Evolutionary conservation across 768 basidiomycete species (phyloP), one percentile per base, ranked within the genome.

Genomic region (Kwoniella bestiolae): DNA sequence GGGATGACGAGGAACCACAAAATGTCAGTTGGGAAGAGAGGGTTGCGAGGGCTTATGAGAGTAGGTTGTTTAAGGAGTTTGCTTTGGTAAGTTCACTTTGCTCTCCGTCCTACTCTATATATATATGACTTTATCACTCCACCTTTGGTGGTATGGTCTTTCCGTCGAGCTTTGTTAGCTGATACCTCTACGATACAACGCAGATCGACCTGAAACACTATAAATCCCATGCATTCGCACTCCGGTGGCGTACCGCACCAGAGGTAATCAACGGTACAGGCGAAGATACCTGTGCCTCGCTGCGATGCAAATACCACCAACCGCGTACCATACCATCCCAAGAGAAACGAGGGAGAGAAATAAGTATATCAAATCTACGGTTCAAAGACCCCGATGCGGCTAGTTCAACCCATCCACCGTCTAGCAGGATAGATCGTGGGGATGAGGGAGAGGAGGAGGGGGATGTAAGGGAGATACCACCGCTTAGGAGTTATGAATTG

Each of bases 161-260:
- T n/a, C n/a, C n/a, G n/a, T n/a, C n/a, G n/a, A n/a, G n/a, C n/a
- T n/a, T n/a, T n/a, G n/a, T n/a, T n/a, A n/a, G n/a, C n/a, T n/a
- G n/a, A n/a, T n/a, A n/a, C n/a, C n/a, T n/a, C n/a, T n/a, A n/a
- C n/a, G n/a, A n/a, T 63, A 32, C n/a, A 28, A 9, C 21, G 5
- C 60, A 80, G 79, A 77, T 81, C 76, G 92, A 97, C 81, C 83
- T 97, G 65, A 97, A 97, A 83, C 95, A 97, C 77, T 96, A 91
- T 84, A 96, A 93, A 83, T 88, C 90, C 0, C 91, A 92, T 25
- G 66, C 94, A 89, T 90, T 98, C 77, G 88, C 93, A 0, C 85
- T 98, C 4, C 89, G 95, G 14, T 98, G 95, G 95, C 85, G 95
- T 34, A 94, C 94, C 0, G 94, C 96, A 75, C 83, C 85, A 2